Base-by-base conservation (phyloP, 345 rosid species). In the Pistacia vera region DNA sequence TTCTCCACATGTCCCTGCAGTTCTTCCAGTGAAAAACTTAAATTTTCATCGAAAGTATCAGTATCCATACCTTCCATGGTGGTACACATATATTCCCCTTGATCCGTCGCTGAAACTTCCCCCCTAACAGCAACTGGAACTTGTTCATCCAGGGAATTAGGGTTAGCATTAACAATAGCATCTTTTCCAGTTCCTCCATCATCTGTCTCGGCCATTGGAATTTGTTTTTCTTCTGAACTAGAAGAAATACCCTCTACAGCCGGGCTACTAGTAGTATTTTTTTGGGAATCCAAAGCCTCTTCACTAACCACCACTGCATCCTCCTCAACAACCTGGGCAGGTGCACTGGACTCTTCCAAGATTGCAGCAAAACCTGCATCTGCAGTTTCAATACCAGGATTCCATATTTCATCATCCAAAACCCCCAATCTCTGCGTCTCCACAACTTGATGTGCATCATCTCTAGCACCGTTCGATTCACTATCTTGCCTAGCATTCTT, bases 41-140 rank as follows among this genome's bases (percentile, higher is more conserved):
- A 85, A 80, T 74, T 80, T 63, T 79, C 82, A 87, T 81, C 72
- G 78, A 76, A 82, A 80, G 77, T 77, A 79, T 85, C 88, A 77
- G 85, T 78, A 72, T 87, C 87, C 92, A 85, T 89, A 81, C 88
- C 91, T 81, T 87, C 87, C 60, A 72, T 51, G 44, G 78, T 73
- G 58, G 84, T 79, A 78, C 73, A 68, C 7, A 77, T 49, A 68
- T 76, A 65, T n/a, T 79, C 84, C 62, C 78, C 80, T 9, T 54
- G 70, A 64, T 75, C 76, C 30, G 48, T 71, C 25, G 52, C 57
- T 18, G 68, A 5, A 54, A 49, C 60, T 60, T 80, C 83, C 60
- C 66, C 76, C 54, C 80, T 83, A 65, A 71, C 64, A 77, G 85
- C 68, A 77, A 48, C 59, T 57, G 68, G 77, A 49, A 71, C 41